These are phyloP conservation scores for Sugiyamaella floridensis DNA, from an alignment of 805 yeast genomes.

Conservation along the genomic window DNA sequence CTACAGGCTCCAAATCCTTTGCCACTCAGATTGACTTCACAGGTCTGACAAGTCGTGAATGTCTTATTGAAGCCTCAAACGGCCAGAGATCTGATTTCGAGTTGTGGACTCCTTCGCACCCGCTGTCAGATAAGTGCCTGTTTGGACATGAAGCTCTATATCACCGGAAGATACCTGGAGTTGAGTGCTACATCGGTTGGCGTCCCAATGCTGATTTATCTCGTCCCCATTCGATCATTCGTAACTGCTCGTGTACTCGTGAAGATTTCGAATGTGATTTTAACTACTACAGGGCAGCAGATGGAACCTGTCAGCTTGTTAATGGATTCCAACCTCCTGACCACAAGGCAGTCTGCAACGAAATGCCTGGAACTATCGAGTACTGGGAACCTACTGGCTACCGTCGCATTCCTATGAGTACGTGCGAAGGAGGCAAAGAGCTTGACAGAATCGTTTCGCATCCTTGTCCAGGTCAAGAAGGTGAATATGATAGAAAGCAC, in stretches of 20 bases:
- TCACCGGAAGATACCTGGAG: constrained; percentile 50
- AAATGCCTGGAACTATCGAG: constrained; percentile 49
- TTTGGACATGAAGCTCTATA: constrained; percentile 66
- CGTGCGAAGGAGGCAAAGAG: constrained; percentile 74
- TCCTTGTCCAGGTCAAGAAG: constrained; percentile 85
- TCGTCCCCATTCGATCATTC: constrained; percentile 46
- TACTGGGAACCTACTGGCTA: constrained; percentile 90
- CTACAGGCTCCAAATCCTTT: constrained; percentile 41
- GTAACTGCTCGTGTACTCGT: constrained; percentile 79
- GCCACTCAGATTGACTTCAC: constrained; percentile 55
- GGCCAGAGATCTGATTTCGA: constrained; percentile 52
- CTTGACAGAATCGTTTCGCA: constrained; percentile 58
- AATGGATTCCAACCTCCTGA: constrained; percentile 64
- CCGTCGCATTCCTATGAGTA: constrained; percentile 74
- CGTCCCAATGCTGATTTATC: constrained; percentile 39
- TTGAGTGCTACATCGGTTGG: constrained; percentile 51
- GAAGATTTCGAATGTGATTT: constrained; percentile 92
- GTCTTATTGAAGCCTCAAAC: constrained; percentile 42
- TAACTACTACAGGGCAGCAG: constrained; percentile 61
- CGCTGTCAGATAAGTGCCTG: constrained; percentile 42
- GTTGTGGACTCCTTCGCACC: constrained; percentile 55
- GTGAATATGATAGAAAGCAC: constrained; percentile 49
- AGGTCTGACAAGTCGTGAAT: constrained; percentile 45
- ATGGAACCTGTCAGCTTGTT: constrained; percentile 84
- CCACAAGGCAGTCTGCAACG: constrained; percentile 51